A percentile compares a stretch with the other conserved stretches of the same genome.
These are phyloP conservation scores for Tephrocybe sp. DNA, from an alignment of 768 basidiomycete genomes.

Conservation along the genomic window DNA sequence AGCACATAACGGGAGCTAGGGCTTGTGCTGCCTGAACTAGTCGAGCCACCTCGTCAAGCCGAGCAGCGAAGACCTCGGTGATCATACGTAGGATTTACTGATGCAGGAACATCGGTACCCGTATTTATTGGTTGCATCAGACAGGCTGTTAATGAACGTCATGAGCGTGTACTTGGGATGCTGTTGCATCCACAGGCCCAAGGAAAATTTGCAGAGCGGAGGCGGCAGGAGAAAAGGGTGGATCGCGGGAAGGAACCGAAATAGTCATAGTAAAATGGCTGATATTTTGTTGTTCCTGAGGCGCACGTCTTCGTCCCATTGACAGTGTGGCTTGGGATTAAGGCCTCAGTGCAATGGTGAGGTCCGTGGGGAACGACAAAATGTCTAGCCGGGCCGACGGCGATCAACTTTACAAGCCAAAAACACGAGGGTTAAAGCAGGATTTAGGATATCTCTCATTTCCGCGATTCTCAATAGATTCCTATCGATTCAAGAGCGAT, in stretches of 20 bases:
- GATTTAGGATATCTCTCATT: too few species aligned
- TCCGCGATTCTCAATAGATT: too few species aligned
- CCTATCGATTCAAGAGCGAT: too few species aligned
- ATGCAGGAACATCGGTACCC: conserved; percentile 5
- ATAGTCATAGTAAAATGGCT: neutral
- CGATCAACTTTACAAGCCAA: neutral
- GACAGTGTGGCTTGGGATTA: neutral
- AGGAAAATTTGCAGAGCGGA: neutral
- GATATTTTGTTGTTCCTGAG: neutral
- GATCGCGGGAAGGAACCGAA: neutral
- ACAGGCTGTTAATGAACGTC: conserved; percentile 4
- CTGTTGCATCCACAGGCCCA: neutral
- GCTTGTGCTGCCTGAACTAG: too few species aligned
- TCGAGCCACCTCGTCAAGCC: neutral
- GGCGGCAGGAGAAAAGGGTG: neutral
- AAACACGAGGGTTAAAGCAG: too few species aligned
- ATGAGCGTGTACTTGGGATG: neutral
- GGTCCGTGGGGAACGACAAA: neutral
- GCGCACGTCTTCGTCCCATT: neutral
- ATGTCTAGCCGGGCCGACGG: too few species aligned
- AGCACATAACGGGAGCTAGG: too few species aligned
- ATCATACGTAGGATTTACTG: neutral
- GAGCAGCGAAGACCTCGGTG: conserved; percentile 1
- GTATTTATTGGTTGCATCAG: neutral
- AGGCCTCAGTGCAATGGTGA: neutral